These are phyloP conservation scores for Glarea lozoyensis DNA, from an alignment of 495 filamentous ascomycete species.

Conservation along the genomic window DNA sequence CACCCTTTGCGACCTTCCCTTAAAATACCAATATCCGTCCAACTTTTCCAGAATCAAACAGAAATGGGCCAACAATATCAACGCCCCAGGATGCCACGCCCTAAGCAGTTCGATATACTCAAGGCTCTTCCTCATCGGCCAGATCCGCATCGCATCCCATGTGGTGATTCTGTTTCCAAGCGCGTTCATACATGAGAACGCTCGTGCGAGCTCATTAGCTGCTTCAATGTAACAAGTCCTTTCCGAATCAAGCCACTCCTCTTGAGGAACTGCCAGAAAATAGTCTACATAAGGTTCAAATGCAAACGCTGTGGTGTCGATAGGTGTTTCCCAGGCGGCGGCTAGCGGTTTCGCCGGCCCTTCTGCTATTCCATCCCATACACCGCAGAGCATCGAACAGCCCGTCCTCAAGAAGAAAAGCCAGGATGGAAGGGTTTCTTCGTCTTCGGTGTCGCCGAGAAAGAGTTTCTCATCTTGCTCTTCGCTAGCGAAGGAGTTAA, in stretches of 20 bases:
- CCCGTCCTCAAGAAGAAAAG: constrained; percentile 9
- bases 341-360: constrained; percentile 5
- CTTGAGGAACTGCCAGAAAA: too few species aligned
- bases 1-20: constrained; percentile 1
- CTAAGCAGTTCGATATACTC: constrained; percentile 7
- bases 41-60: constrained; percentile 9
- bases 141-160: constrained; percentile 7
- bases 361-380: constrained; percentile 1
- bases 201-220: too few species aligned
- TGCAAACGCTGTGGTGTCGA: too few species aligned
- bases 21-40: constrained; percentile 6
- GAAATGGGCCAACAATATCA: constrained; percentile 13
- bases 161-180: too few species aligned
- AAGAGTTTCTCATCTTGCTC: constrained; percentile 8
- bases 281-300: too few species aligned
- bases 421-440: constrained; percentile 6
- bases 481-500: constrained; percentile 13
- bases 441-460: neutral
- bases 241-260: too few species aligned
- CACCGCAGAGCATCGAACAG: constrained; percentile 9
- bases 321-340: constrained; percentile 5
- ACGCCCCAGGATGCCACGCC: constrained; percentile 4
- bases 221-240: too few species aligned
- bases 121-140: constrained; percentile 5
- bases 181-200: too few species aligned